Base-by-base conservation (phyloP, 2,329 filamentous ascomycete genomes). In the Colletotrichum tabaci region DNA sequence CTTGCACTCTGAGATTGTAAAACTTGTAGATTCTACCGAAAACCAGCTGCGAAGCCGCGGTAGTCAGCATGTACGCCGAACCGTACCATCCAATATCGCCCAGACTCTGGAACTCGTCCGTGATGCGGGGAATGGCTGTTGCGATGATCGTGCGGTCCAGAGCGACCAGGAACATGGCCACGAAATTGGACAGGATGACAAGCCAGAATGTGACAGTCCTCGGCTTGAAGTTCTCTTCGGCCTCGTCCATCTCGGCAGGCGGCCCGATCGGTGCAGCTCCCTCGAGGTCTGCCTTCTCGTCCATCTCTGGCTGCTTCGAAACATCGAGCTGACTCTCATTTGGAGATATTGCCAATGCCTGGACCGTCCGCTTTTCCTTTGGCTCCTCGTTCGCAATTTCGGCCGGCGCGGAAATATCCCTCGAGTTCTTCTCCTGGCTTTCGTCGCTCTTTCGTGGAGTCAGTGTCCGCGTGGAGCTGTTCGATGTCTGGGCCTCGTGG, bases 71-170 rank as follows among this genome's bases (percentile, higher is more conserved):
- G 77, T 90, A 90, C 1, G 88, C 85, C 47, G 87, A 88, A 6
- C 87, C 89, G 77, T 91, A 91, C 90, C 90, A 92, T 62, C 89
- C 89, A 67, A 91, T 88, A 72, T 92, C 90, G 2, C 86, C 85
- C 2, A 91, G 79, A 62, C 87, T 87, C 57, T 87, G 80, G 77
- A 90, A 89, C 23, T 89, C 86, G 74, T 88, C 83, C n/a, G 87
- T 88, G 76, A 89, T 89, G 44, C 82, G 79, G 2, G 87, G 87
- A 30, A 88, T 84, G 13, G 87, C 88, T 50, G 83, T 90, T 72
- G 87, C 84, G 58, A 89, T 82, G 73, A 89, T 89, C n/a, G 87
- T 89, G 35, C 86, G 81, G 75, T 88, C 86, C 13, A 90, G 82
- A n/a, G 88, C 88, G 30, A 90, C 87, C 40, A 90, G 82, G 74